Conservation (phyloP, 345 rosid genomes). For the Brassica rapa region DNA sequence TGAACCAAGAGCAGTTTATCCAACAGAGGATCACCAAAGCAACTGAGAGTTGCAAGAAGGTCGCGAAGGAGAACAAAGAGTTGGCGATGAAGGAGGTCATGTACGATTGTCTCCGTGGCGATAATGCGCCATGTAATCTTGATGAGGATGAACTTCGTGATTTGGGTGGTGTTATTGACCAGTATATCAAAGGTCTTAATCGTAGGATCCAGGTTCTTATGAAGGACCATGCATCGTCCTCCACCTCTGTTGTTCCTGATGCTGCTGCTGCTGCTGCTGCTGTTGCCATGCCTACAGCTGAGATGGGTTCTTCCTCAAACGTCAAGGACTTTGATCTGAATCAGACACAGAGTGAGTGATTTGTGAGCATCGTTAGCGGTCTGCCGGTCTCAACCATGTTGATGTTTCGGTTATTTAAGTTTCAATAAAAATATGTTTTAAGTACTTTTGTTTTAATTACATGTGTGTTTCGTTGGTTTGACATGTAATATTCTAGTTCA, state of each 20-base stretch:
- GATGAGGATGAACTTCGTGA: not conserved
- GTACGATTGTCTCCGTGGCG: not conserved
- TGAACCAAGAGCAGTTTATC: not conserved
- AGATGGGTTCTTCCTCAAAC: constrained; percentile 6
- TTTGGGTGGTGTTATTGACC: not conserved
- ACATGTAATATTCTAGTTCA: not conserved
- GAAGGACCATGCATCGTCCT: constrained; percentile 5
- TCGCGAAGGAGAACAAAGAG: not conserved
- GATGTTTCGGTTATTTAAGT: not conserved
- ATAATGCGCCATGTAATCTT: not conserved
- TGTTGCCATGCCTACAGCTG: constrained; percentile 5
- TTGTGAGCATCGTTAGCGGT: not conserved
- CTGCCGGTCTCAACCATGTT: constrained; percentile 2
- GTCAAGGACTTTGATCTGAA: constrained; percentile 32
- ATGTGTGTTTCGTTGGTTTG: constrained; percentile 1
- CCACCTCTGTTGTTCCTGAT: not conserved
- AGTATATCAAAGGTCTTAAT: not conserved
- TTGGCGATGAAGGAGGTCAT: not conserved
- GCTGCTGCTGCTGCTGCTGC: not conserved
- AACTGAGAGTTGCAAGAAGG: not conserved
- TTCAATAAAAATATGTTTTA: not conserved
- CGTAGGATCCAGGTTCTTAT: not conserved
- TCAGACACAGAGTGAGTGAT: not conserved
- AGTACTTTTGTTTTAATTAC: not conserved
- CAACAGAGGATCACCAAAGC: not conserved